Conservation (phyloP, 129 eudicot species). For the Centrapalus pauciflorus region DNA sequence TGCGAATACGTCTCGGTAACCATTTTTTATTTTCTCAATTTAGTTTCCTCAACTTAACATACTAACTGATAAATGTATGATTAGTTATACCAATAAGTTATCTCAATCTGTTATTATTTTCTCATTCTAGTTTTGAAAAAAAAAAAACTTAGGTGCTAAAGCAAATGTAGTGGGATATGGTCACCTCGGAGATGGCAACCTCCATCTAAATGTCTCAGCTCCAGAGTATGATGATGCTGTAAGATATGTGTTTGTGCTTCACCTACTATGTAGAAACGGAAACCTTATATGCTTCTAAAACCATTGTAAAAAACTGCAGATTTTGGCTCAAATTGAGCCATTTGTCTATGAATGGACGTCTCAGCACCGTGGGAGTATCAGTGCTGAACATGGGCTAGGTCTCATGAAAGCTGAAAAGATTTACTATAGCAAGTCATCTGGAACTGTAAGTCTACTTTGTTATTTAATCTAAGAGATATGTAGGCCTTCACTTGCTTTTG, state of each 20-base stretch:
- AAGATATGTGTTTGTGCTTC: constrained; percentile 30
- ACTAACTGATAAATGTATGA: neutral
- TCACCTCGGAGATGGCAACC: constrained; percentile 97
- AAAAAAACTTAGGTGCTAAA: constrained; percentile 36
- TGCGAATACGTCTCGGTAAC: constrained; percentile 80
- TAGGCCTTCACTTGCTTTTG: neutral
- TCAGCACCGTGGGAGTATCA: constrained; percentile 86
- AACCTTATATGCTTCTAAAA: constrained; percentile 3
- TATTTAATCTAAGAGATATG: neutral
- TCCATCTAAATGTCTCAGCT: constrained; percentile 82
- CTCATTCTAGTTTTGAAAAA: neutral
- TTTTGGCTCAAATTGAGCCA: constrained; percentile 80
- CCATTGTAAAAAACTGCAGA: constrained; percentile 35
- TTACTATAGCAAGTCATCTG: constrained; percentile 90
- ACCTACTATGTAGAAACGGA: neutral
- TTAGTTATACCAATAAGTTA: neutral
- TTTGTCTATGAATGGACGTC: constrained; percentile 99
- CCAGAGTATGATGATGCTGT: constrained; percentile 68
- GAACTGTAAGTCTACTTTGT: constrained; percentile 49
- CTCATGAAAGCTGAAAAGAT: constrained; percentile 92
- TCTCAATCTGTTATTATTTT: neutral
- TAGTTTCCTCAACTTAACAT: neutral
- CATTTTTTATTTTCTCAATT: neutral
- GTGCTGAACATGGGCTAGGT: constrained; percentile 98
- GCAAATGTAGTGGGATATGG: constrained; percentile 96